Evolutionary conservation across 345 rosid genomes (phyloP).

Genomic region (Rhizophora mangle): DNA sequence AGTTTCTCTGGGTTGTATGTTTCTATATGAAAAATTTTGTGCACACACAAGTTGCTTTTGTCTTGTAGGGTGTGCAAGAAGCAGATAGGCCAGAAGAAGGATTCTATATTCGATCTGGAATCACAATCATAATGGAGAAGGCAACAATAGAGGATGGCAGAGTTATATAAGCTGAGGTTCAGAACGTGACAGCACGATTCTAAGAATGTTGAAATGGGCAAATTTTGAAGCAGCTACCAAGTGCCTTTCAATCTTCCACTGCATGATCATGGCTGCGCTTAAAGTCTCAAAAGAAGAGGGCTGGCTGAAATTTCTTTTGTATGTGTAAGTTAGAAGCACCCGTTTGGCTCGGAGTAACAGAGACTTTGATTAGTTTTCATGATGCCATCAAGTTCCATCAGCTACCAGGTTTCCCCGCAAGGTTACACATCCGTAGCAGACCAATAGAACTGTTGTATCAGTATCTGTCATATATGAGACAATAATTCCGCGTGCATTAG

Average conservation of each 20-base stretch:
- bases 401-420: background rate
- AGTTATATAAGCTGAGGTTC: slow-evolving; percentile 43
- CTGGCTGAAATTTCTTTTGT: slow-evolving; percentile 19
- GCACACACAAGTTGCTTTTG: slow-evolving; percentile 1
- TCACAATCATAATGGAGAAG: slow-evolving; percentile 69
- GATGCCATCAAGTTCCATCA: background rate
- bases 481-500: too few relatives aligned
- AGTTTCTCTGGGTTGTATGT: background rate
- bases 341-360: too few relatives aligned
- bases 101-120: slow-evolving; percentile 75
- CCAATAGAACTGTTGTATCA: background rate
- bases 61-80: slow-evolving; percentile 70
- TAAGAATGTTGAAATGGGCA: background rate
- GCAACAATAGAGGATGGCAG: slow-evolving; percentile 80
- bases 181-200: background rate
- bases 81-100: slow-evolving; percentile 79
- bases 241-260: slow-evolving; percentile 9
- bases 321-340: slow-evolving; percentile 6
- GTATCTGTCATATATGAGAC: background rate
- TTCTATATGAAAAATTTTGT: background rate
- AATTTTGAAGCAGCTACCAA: slow-evolving; percentile 4
- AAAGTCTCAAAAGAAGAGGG: slow-evolving; percentile 12
- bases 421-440: background rate
- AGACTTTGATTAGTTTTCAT: too few relatives aligned
- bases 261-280: slow-evolving; percentile 23